A percentile compares a stretch with the other conserved stretches of the same genome.
These are phyloP conservation scores for Auricularia auricula-judae DNA, from an alignment of 768 basidiomycete genomes.

Conservation along the genomic window DNA sequence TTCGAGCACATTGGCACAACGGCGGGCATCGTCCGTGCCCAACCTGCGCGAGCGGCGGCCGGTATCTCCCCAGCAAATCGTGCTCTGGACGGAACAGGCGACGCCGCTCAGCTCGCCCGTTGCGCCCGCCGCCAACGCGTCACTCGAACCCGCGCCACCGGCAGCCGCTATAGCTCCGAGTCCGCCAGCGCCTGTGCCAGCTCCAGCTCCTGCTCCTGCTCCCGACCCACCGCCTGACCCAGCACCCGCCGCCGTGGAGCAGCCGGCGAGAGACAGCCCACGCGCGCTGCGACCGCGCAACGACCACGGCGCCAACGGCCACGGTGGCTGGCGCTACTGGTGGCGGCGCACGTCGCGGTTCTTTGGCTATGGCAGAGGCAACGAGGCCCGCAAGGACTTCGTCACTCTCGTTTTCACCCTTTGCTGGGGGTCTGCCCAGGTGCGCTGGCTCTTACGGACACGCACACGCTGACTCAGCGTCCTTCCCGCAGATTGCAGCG, in stretches of 20 bases:
- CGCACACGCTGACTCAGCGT: not conserved
- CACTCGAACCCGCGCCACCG: not conserved
- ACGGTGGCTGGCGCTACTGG: not conserved
- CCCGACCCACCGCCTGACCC: too few relatives aligned
- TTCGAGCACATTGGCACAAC: not conserved
- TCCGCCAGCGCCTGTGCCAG: not conserved
- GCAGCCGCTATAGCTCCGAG: too few relatives aligned
- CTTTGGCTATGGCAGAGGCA: not conserved
- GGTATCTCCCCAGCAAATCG: not conserved
- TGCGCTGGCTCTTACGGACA: not conserved
- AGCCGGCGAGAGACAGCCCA: not conserved
- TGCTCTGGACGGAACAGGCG: not conserved
- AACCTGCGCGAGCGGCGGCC: not conserved
- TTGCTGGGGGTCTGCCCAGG: not conserved
- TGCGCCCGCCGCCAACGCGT: not conserved
- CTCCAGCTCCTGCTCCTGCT: not conserved
- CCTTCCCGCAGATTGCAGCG: not conserved
- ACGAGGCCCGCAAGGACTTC: not conserved
- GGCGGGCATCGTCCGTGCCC: not conserved
- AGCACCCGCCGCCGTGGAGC: too few relatives aligned
- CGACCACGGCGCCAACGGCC: not conserved
- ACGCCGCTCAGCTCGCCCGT: not conserved
- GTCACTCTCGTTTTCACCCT: not conserved
- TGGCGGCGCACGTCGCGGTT: not conserved
- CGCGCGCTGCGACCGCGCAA: not conserved